Evolutionary conservation across 2,329 filamentous ascomycete species (phyloP), one percentile per base, ranked within the genome.

Genomic region (Monilinia fructicola): DNA sequence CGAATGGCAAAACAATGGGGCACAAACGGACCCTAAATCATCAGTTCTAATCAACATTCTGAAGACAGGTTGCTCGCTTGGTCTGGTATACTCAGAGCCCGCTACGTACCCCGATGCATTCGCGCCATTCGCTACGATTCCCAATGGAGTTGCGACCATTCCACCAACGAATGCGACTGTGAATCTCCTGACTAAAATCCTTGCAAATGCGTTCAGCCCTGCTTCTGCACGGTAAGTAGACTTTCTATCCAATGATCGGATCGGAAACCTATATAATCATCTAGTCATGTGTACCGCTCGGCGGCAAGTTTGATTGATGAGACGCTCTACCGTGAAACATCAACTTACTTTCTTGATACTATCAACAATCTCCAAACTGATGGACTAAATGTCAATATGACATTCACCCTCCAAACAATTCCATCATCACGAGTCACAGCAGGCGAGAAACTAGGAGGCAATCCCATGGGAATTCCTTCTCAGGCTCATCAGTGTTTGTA

Each of bases 401-500:
- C 23, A 28, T 63, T 28, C 10, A 63, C 50, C 14, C 38, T 44
- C 7, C 50, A 54, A 28, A 63, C 38, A 40, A 63, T 44, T 7
- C 50, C 38, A 31, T 18, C 9, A n/a, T 54, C 35, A 6, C 38
- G 44, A 9, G 50, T 44, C n/a, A n/a, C 31, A 63, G 50, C 38
- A 35, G 38, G 35, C 14, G 23, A 63, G n/a, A 50, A 35, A 7
- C 60, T 35, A 42, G 50, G 50, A 54, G 38, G 38, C 4, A 63
- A 63, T n/a, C 35, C 23, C 54, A 63, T 63, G 46, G 60, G 60
- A 6, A 16, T 54, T 11, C 35, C 38, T 14, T 35, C 50, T 2
- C 14, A 44, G n/a, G 35, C 60, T 26, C 60, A 63, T 46, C 23
- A 54, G 54, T 63, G 16, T 54, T n/a, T 23, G 60, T 31, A 44